phyloP scores from a whole-genome alignment of 2,329 filamentous ascomycete species.

The Aspergillus tanneri region DNA sequence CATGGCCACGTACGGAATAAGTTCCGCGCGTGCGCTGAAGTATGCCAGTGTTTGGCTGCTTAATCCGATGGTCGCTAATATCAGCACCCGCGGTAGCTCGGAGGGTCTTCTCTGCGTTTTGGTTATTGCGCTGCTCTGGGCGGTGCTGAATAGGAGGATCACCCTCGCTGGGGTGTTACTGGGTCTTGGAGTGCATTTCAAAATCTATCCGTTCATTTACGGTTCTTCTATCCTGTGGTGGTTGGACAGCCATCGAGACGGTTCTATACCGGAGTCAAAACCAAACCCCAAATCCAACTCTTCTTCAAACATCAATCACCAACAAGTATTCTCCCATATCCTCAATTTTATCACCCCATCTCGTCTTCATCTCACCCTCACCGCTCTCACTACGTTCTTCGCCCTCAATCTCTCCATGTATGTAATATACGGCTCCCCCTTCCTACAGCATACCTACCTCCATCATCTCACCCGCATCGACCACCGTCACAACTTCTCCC shows the following conservation, averaged over 20 bases:
- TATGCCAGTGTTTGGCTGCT: conserved; percentile 89
- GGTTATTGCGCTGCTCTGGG: conserved; percentile 80
- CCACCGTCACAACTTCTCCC: conserved; percentile 97
- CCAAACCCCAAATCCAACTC: not conserved
- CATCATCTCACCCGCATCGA: conserved; percentile 92
- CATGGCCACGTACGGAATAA: conserved; percentile 48
- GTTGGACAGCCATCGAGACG: conserved; percentile 33
- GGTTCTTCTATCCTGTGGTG: conserved; percentile 58
- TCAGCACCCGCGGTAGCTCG: conserved; percentile 90
- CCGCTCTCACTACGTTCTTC: conserved; percentile 71
- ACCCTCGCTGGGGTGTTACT: conserved; percentile 70
- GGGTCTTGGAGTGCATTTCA: conserved; percentile 88
- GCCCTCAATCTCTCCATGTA: conserved; percentile 79
- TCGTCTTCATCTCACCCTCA: conserved; percentile 44
- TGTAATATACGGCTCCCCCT: conserved; percentile 70
- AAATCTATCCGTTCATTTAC: conserved; percentile 98
- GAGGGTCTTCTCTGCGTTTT: conserved; percentile 86
- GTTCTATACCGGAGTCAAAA: not conserved
- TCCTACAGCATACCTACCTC: conserved; percentile 85
- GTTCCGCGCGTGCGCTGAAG: conserved; percentile 59
- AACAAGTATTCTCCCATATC: conserved; percentile 17
- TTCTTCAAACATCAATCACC: not conserved
- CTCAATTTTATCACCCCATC: conserved; percentile 40
- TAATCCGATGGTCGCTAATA: conserved; percentile 97
- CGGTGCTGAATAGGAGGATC: conserved; percentile 64